Conservation (phyloP, 192 early-diverging fungal genomes). For the Coemansia sp. region DNA sequence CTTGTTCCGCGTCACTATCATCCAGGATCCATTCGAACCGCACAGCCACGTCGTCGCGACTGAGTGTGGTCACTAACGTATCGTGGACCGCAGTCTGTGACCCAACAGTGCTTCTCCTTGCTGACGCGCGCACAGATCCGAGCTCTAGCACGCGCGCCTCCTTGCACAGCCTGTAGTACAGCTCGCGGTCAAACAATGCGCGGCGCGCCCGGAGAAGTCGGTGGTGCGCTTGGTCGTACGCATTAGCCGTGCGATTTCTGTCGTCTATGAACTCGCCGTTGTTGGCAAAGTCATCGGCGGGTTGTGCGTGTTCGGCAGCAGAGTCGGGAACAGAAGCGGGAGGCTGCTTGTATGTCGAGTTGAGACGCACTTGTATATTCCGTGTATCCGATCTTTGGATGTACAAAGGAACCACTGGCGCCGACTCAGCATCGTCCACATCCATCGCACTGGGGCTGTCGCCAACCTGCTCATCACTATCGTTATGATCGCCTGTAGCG, state of each 20-base stretch:
- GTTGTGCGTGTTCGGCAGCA: background rate
- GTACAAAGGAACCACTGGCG: slow-evolving; percentile 12
- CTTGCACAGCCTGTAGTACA: slow-evolving; percentile 40
- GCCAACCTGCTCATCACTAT: too few relatives aligned
- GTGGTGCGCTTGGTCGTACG: slow-evolving; percentile 30
- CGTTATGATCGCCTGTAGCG: background rate
- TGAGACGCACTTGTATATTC: slow-evolving; percentile 16
- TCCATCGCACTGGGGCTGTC: background rate
- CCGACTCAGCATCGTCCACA: background rate
- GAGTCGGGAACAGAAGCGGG: background rate
- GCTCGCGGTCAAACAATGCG: slow-evolving; percentile 43
- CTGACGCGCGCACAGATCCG: slow-evolving; percentile 27
- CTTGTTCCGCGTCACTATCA: background rate
- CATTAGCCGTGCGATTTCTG: background rate
- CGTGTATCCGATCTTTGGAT: slow-evolving; percentile 17
- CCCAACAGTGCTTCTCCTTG: background rate
- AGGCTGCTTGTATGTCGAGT: background rate
- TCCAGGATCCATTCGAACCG: slow-evolving; percentile 41
- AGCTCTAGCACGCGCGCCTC: slow-evolving; percentile 51
- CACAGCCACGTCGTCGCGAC: slow-evolving; percentile 37
- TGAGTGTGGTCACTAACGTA: slow-evolving; percentile 27
- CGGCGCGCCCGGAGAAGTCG: slow-evolving; percentile 20
- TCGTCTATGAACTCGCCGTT: background rate
- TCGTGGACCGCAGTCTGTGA: slow-evolving; percentile 13
- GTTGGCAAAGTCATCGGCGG: background rate